Evolutionary conservation across 257 asterid genomes (phyloP), one percentile per base, ranked within the genome.

Genomic region (Mentha longifolia): DNA sequence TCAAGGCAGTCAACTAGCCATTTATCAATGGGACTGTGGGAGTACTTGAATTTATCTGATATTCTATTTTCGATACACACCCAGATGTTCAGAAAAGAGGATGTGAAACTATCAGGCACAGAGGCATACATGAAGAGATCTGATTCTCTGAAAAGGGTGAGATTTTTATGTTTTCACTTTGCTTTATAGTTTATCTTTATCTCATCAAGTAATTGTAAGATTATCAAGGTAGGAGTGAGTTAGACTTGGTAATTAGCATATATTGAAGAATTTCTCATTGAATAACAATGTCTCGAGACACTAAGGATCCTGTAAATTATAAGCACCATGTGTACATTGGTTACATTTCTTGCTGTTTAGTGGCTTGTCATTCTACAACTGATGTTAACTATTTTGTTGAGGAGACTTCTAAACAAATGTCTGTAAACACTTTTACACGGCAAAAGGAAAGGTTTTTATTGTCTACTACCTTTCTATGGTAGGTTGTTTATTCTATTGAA

Each of bases 61-160:
- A 64, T 55, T 57, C 12, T 28, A 19, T 47, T 83, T 49, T 72
- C 70, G 65, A 63, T 74, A 77, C 77, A 10, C 49, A 55, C 81
- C 5, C 95, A 95, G 99, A 89, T 86, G 78, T 95, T 95, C 88
- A 86, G 89, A 79, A 92, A 95, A 84, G 99, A 95, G 71, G 96
- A 95, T 72, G 56, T 79, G 90, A 81, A 90, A 75, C 94, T 85
- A 14, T 92, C 98, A 4, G 91, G 96, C 51, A 74, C 95, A 1
- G 94, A 95, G 74, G 98, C 99, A 57, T 87, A 80, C 78, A 85
- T 92, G 99, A 85, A 93, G 71, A 81, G 99, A 81, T 95, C 99
- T 54, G 95, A 95, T 83, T 89, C 99, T 50, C 75, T 92, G 85
- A 92, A 82, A 80, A 85, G 97, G 89, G 99, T 92, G 79, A 76